Conservation (phyloP, 2,329 filamentous ascomycete species). For the Aspergillus japonicus region DNA sequence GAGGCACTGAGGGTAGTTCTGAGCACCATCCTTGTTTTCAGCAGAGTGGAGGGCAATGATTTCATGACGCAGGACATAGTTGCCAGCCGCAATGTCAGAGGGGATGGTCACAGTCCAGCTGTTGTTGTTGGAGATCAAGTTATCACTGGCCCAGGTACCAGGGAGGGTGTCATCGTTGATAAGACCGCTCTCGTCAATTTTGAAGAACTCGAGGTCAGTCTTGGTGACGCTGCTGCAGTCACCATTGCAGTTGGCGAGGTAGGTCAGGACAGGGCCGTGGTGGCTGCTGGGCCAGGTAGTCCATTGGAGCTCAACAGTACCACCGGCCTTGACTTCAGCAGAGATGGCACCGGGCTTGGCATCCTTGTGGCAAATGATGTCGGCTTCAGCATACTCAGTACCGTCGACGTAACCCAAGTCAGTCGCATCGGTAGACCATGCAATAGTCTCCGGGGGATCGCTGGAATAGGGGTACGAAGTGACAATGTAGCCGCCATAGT, state of each 20-base stretch:
- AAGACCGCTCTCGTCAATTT: slow-evolving; percentile 60
- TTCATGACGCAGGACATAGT: slow-evolving; percentile 57
- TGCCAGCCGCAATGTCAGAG: slow-evolving; percentile 46
- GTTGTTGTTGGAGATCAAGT: slow-evolving; percentile 54
- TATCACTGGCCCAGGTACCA: slow-evolving; percentile 57
- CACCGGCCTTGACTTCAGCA: slow-evolving; percentile 61
- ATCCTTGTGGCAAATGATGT: slow-evolving; percentile 63
- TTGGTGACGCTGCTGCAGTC: slow-evolving; percentile 58
- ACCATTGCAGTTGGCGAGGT: slow-evolving; percentile 60
- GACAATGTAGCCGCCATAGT: slow-evolving; percentile 44
- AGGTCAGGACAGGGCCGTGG: slow-evolving; percentile 64
- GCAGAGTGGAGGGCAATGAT: slow-evolving; percentile 56
- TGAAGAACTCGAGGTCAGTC: slow-evolving; percentile 58
- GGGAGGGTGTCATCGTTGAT: slow-evolving; percentile 44
- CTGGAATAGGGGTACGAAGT: slow-evolving; percentile 34
- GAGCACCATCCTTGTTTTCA: slow-evolving; percentile 45
- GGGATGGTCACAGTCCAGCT: slow-evolving; percentile 52
- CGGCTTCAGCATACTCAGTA: slow-evolving; percentile 45
- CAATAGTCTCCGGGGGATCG: slow-evolving; percentile 48
- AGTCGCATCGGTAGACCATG: slow-evolving; percentile 54
- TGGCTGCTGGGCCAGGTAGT: slow-evolving; percentile 65
- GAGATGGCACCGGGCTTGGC: slow-evolving; percentile 53
- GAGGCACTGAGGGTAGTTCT: slow-evolving; percentile 59
- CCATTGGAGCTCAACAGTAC: slow-evolving; percentile 61
- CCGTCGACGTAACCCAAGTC: slow-evolving; percentile 56